These are phyloP conservation scores for Penicillium sclerotiorum DNA, from an alignment of 2,329 filamentous ascomycete genomes.

Conservation along the genomic window DNA sequence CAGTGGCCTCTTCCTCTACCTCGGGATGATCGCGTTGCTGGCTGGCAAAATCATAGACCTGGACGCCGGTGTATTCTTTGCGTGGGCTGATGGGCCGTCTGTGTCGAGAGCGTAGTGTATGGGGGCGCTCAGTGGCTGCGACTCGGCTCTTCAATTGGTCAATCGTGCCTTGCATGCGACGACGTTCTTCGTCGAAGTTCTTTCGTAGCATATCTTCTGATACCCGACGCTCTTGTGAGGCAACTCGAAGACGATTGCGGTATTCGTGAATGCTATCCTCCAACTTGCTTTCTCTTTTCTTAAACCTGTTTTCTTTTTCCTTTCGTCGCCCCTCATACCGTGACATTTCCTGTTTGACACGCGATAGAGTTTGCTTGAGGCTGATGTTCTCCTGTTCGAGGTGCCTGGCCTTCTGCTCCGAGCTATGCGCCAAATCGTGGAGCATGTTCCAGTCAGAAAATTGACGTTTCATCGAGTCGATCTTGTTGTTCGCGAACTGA, in stretches of 20 bases:
- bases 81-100: slow-evolving; percentile 31
- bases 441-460: slow-evolving; percentile 39
- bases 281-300: slow-evolving; percentile 42
- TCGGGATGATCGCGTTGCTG: slow-evolving; percentile 20
- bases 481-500: slow-evolving; percentile 36
- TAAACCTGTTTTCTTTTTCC: slow-evolving; percentile 45
- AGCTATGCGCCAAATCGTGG: slow-evolving; percentile 38
- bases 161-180: slow-evolving; percentile 43
- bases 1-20: slow-evolving; percentile 28
- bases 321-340: slow-evolving; percentile 47
- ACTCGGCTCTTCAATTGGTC: slow-evolving; percentile 38
- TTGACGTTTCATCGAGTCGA: slow-evolving; percentile 37
- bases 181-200: slow-evolving; percentile 40
- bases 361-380: slow-evolving; percentile 22
- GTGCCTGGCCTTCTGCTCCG: slow-evolving; percentile 44
- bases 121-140: slow-evolving; percentile 30
- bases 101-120: slow-evolving; percentile 21
- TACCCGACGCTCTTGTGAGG: slow-evolving; percentile 39
- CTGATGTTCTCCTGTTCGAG: slow-evolving; percentile 45
- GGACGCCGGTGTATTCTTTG: slow-evolving; percentile 33
- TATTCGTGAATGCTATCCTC: slow-evolving; percentile 45
- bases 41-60: slow-evolving; percentile 29
- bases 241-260: slow-evolving; percentile 40
- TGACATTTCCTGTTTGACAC: slow-evolving; percentile 33
- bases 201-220: slow-evolving; percentile 38